Evolutionary conservation across 2,329 filamentous ascomycete species (phyloP).

Genomic region (Pezicula neosporulosa): DNA sequence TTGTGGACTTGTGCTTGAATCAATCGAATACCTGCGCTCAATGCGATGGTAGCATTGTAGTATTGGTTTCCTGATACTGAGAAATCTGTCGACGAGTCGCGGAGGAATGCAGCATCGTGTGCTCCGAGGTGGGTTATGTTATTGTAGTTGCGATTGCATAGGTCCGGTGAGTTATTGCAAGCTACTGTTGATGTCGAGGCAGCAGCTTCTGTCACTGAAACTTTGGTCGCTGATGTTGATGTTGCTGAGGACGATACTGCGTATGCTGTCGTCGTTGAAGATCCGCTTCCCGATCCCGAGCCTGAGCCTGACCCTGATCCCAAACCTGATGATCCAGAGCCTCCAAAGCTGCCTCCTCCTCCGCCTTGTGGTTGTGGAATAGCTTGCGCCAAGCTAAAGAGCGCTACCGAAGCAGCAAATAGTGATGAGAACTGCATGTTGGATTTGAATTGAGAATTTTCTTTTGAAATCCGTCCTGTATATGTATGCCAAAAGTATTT

Average conservation of each 20-base stretch:
- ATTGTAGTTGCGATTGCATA: conserved; percentile 70
- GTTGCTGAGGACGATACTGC: conserved; percentile 8
- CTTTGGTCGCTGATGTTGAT: conserved; percentile 2
- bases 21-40: conserved; percentile 60
- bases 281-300: not conserved
- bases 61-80: conserved; percentile 53
- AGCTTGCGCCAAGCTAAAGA: conserved; percentile 21
- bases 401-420: conserved; percentile 15
- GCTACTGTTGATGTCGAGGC: conserved; percentile 20
- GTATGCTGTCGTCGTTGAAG: conserved; percentile 1
- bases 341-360: not conserved
- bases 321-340: not conserved
- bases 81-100: conserved; percentile 36
- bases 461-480: too few relatives aligned
- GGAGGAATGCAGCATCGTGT: conserved; percentile 64
- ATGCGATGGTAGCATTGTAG: conserved; percentile 52
- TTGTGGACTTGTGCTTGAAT: conserved; percentile 62
- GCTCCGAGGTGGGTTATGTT: conserved; percentile 73
- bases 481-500: too few relatives aligned
- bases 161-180: conserved; percentile 78
- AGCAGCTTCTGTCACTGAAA: conserved; percentile 13
- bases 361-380: conserved; percentile 14
- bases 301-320: not conserved
- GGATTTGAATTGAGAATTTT: too few relatives aligned
- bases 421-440: conserved; percentile 8